Base-by-base conservation (phyloP, 208 protist species). In the Leptomonas pyrrhocoris region DNA sequence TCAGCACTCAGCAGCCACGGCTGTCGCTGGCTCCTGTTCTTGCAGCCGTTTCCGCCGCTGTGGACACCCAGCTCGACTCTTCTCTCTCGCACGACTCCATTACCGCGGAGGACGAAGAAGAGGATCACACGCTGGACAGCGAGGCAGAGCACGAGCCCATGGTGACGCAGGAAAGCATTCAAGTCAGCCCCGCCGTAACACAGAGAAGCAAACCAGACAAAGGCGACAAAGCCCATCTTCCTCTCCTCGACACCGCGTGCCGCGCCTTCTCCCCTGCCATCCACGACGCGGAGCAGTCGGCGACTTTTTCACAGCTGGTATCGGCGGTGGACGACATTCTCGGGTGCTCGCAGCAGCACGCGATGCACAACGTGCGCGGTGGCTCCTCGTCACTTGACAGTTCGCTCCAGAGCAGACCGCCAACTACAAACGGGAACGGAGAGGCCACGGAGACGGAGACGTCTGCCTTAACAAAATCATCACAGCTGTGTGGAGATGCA, bases 281-380 rank as follows among this genome's bases (percentile, higher is more conserved):
- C n/a, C n/a, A n/a, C n/a, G n/a, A n/a, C n/a, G n/a, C n/a, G n/a
- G 49, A 59, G 18, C 36, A 19, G 13, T 42, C 50, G 28, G 43
- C 69, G 5, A 74, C 69, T n/a, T 45, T 74, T 13, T 74, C 69
- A 0, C 60, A 74, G 53, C 53, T 74, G 31, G 31, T 62, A 7
- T 15, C 69, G 3, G 69, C 36, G 19, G 53, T 74, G 19, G 69
- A 74, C 23, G 53, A 62, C n/a, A 30, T 74, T 38, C 42, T 74
- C 0, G 43, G 27, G 48, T n/a, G 19, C 48, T 59, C 46, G 16
- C 56, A 53, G 56, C 30, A 0, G 30, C 42, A 49, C 21, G 21
- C 15, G 15, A 21, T 23, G 19, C n/a, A n/a, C n/a, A n/a, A n/a
- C n/a, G n/a, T n/a, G n/a, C n/a, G n/a, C n/a, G n/a, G n/a, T n/a